Evolutionary conservation across 1,284 basidiomycete genomes (phyloP).

Genomic region (Leccinum angustisporum): DNA sequence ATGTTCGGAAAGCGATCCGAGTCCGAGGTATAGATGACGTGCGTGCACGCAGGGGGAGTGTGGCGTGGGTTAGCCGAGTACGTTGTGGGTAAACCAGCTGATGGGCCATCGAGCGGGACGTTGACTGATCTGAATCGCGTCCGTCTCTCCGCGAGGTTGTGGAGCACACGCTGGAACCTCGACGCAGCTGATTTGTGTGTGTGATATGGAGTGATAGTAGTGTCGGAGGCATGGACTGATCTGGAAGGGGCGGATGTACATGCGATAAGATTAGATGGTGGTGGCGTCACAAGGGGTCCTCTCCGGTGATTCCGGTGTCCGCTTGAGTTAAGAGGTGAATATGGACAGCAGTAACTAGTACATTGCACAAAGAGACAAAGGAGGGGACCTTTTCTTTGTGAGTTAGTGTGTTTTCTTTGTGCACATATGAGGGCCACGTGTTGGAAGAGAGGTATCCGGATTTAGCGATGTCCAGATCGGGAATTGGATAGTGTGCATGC

Average conservation of each 20-base stretch:
- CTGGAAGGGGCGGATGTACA: constrained; percentile 11
- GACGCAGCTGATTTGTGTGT: constrained; percentile 27
- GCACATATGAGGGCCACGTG: constrained; percentile 26
- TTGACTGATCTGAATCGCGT: constrained; percentile 20
- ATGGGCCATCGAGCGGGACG: constrained; percentile 6
- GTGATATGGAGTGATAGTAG: constrained; percentile 15
- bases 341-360: not conserved
- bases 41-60: constrained; percentile 20
- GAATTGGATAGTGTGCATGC: constrained; percentile 29
- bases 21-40: constrained; percentile 25
- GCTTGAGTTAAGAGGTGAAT: not conserved
- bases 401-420: not conserved
- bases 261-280: constrained; percentile 35
- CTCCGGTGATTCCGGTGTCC: constrained; percentile 8
- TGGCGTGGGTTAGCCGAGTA: constrained; percentile 30
- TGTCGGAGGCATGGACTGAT: constrained; percentile 21
- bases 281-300: constrained; percentile 7
- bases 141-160: constrained; percentile 28
- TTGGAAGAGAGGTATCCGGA: constrained; percentile 29
- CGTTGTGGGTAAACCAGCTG: constrained; percentile 22
- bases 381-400: not conserved
- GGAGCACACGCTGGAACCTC: constrained; percentile 32
- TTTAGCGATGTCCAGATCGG: constrained; percentile 29
- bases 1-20: constrained; percentile 21
- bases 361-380: constrained; percentile 5